Base-by-base conservation (phyloP, 2,329 filamentous ascomycete species). In the Daldinia eschscholtzii region DNA sequence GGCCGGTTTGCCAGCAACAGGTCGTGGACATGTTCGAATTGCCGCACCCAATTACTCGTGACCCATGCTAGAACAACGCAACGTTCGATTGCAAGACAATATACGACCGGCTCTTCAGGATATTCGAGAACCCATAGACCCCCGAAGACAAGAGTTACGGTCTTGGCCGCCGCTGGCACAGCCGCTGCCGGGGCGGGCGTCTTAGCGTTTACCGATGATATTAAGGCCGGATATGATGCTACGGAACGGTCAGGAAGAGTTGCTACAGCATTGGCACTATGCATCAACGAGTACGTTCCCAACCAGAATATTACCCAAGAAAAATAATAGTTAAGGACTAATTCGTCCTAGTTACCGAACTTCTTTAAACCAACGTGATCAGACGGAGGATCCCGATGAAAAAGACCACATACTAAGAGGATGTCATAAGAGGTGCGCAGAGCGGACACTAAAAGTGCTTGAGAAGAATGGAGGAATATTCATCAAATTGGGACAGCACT, bases 391-490 rank as follows among this genome's bases (percentile, higher is more conserved):
- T 68, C 84, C 87, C 42, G 86, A 88, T 59, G 88, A 93, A 78
- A 88, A 89, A 77, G 83, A 87, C n/a, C 84, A 81, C n/a, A 80
- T 91, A 41, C 83, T 99, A 59, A 92, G 89, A 73, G 90, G 90
- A 70, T 98, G 96, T 78, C 96, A 99, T 81, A 92, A 97, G 79
- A 88, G 96, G 80, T 99, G 96, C 82, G 96, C 96, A 33, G 88
- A 93, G 75, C 89, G 96, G 69, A 98, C 96, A 0, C 83, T 98
- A 46, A 87, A 86, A 64, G 94, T 97, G 1, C 83, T 98, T 72
- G 96, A 99, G 85, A 93, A 93, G 84, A 98, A 98, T 80, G 96
- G 97, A 28, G 97, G 95, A 30, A 97, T 99, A 71, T 99, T 98
- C 76, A 98, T 99, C 79, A 99, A 99, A 81, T 84, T 99, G 42